Percentiles rank a stretch among this genome's conserved stretches.
phyloP scores from a whole-genome alignment of 1,284 basidiomycete species.

The Ustilago esculenta region DNA sequence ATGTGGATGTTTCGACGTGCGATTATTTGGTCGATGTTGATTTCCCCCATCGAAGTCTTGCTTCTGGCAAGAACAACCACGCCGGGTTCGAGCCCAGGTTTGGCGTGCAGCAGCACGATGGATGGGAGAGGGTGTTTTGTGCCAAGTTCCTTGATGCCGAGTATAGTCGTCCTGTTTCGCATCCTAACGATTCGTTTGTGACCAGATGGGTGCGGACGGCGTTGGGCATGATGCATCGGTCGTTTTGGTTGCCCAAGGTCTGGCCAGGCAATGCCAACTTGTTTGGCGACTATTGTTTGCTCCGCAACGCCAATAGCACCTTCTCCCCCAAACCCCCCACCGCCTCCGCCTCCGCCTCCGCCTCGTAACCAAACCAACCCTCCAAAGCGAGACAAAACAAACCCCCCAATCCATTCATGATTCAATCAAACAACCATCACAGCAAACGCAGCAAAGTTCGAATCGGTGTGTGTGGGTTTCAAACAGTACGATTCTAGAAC shows the following conservation, averaged over 20 bases:
- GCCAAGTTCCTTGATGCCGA: slow-evolving; percentile 58
- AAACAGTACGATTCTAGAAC: too few species aligned
- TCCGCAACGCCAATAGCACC: slow-evolving; percentile 28
- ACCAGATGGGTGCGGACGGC: slow-evolving; percentile 8
- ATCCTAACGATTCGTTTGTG: slow-evolving; percentile 4
- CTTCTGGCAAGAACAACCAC: background rate
- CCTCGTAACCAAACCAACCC: too few species aligned
- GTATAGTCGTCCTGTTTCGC: slow-evolving; percentile 31
- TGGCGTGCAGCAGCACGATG: slow-evolving; percentile 16
- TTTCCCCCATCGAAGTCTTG: slow-evolving; percentile 34
- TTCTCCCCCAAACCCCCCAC: too few species aligned
- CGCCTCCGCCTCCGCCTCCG: too few species aligned
- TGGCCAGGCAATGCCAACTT: slow-evolving; percentile 40
- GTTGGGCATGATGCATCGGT: slow-evolving; percentile 42
- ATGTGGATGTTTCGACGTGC: slow-evolving; percentile 72
- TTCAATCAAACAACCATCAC: too few species aligned
- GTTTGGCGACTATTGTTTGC: slow-evolving; percentile 59
- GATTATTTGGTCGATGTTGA: slow-evolving; percentile 63
- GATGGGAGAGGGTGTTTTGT: slow-evolving; percentile 56
- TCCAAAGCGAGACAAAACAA: too few species aligned
- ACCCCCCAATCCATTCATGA: too few species aligned
- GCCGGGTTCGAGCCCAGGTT: slow-evolving; percentile 50
- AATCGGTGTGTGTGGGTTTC: too few species aligned
- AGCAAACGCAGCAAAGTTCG: too few species aligned
- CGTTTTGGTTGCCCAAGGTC: slow-evolving; percentile 53